Evolutionary conservation across 169 alveolate species (phyloP).

Genomic region (Fabrea salina): DNA sequence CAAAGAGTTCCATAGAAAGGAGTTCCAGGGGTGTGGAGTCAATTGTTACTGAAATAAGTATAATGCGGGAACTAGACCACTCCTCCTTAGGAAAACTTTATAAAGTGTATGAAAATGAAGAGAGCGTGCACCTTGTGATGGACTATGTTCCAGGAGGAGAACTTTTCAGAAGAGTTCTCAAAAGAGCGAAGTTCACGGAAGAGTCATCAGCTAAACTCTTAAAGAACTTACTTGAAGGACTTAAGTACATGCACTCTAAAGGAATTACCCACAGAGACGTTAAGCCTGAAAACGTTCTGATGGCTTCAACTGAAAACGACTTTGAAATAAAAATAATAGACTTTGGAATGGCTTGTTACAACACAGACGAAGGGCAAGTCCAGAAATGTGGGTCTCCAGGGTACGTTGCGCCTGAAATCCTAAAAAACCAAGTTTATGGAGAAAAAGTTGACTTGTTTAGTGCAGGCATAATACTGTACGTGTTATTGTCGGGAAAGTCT

Average conservation of each 20-base stretch:
- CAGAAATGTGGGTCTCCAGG: too few relatives aligned
- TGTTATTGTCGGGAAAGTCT: slow-evolving; percentile 83
- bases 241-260: background rate
- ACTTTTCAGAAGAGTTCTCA: background rate
- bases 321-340: background rate
- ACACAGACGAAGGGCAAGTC: slow-evolving; percentile 70
- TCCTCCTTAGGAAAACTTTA: background rate
- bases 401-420: slow-evolving; percentile 88
- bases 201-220: background rate
- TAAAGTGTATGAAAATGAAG: background rate
- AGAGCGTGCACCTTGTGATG: background rate
- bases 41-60: background rate
- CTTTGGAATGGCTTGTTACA: background rate
- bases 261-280: background rate
- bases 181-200: background rate
- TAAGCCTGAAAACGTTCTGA: background rate
- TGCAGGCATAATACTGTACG: slow-evolving; percentile 78
- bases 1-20: background rate
- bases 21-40: too few relatives aligned
- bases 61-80: background rate
- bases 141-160: background rate
- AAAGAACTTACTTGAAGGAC: background rate
- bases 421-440: slow-evolving; percentile 77
- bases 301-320: background rate
- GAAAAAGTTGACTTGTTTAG: slow-evolving; percentile 82